phyloP scores from a whole-genome alignment of 768 basidiomycete genomes.

The Lactarius trivialis region DNA sequence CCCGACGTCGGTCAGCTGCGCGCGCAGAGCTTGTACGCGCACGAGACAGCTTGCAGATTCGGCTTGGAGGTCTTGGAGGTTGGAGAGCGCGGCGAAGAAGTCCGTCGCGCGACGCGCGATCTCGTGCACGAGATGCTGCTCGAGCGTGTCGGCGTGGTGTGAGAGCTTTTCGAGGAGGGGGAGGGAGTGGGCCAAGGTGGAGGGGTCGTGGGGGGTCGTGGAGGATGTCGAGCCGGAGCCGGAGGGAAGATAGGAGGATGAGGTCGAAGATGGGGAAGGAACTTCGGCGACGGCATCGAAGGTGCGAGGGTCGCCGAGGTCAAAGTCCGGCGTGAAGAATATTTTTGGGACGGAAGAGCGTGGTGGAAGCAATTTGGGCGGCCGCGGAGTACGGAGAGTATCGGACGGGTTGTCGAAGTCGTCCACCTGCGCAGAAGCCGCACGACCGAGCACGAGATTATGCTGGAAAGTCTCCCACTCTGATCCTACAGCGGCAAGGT shows the following conservation, averaged over 20 bases:
- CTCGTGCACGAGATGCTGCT: slow-evolving; percentile 90
- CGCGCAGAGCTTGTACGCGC: slow-evolving; percentile 66
- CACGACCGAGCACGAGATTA: slow-evolving; percentile 31
- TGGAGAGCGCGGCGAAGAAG: slow-evolving; percentile 94
- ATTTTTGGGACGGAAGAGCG: slow-evolving; percentile 71
- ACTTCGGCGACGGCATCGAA: slow-evolving; percentile 69
- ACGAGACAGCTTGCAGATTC: slow-evolving; percentile 80
- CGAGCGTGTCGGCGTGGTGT: slow-evolving; percentile 87
- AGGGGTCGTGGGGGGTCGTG: slow-evolving; percentile 43
- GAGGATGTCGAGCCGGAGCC: slow-evolving; percentile 18
- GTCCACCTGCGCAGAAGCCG: slow-evolving; percentile 30
- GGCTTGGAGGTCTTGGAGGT: slow-evolving; percentile 86
- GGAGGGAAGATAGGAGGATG: slow-evolving; percentile 1
- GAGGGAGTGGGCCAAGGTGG: slow-evolving; percentile 56
- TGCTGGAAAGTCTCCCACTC: slow-evolving; percentile 76
- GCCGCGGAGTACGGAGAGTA: slow-evolving; percentile 28
- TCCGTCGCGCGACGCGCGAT: slow-evolving; percentile 85
- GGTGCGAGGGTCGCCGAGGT: slow-evolving; percentile 71
- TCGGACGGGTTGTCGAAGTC: slow-evolving; percentile 13
- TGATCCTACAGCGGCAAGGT: slow-evolving; percentile 60
- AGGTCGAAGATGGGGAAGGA: neutral
- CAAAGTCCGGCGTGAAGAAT: slow-evolving; percentile 75
- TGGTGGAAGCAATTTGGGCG: slow-evolving; percentile 47
- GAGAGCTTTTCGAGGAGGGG: slow-evolving; percentile 86
- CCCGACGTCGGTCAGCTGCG: slow-evolving; percentile 69